These are phyloP conservation scores for Blastocystis sp. DNA, from an alignment of 352 stramenopile species.

Conservation along the genomic window DNA sequence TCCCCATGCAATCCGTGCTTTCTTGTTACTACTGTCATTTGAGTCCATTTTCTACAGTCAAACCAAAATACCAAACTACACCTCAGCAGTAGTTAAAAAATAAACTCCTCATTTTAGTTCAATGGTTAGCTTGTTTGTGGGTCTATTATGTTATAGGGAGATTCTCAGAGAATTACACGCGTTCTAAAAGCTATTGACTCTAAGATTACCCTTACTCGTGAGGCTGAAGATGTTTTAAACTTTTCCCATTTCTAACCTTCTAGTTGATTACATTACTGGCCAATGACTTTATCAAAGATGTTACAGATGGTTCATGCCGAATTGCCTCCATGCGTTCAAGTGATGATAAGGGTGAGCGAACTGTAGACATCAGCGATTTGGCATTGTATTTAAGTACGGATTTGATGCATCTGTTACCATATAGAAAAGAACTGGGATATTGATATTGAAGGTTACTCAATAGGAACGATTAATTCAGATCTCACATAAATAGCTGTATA, in stretches of 20 bases:
- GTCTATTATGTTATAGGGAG: slow-evolving; percentile 8
- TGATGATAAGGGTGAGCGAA: background rate
- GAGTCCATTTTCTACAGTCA: background rate
- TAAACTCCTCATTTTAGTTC: background rate
- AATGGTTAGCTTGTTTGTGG: background rate
- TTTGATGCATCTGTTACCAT: background rate
- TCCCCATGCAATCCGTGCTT: slow-evolving; percentile 7
- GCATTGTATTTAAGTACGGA: slow-evolving; percentile 28
- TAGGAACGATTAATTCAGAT: slow-evolving; percentile 27
- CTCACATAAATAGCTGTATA: background rate
- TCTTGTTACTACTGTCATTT: background rate
- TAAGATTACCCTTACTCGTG: background rate
- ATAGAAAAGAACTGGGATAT: slow-evolving; percentile 59
- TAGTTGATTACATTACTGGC: slow-evolving; percentile 16
- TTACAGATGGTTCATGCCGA: slow-evolving; percentile 32
- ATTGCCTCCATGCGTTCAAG: background rate
- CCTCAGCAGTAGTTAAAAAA: background rate
- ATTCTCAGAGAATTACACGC: background rate
- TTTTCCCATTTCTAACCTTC: background rate
- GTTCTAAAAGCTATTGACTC: slow-evolving; percentile 36
- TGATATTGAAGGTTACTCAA: slow-evolving; percentile 44
- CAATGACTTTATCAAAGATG: slow-evolving; percentile 54
- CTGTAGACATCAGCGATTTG: slow-evolving; percentile 17
- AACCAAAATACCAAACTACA: background rate
- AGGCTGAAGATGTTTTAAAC: background rate